Base-by-base conservation (phyloP, 2,329 filamentous ascomycete species). In the Pseudogymnoascus sp. region DNA sequence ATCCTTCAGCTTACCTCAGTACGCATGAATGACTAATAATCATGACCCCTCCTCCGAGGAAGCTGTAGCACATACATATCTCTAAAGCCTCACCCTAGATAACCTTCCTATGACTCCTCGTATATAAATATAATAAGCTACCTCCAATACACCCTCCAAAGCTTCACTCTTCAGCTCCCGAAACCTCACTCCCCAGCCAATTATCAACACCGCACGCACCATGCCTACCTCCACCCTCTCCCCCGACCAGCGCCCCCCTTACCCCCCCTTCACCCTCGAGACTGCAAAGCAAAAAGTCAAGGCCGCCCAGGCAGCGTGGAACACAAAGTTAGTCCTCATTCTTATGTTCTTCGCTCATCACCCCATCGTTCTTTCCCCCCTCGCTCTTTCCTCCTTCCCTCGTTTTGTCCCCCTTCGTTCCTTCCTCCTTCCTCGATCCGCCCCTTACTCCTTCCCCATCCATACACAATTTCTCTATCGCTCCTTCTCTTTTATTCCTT, bases 231-330 rank as follows among this genome's bases (percentile, higher is more conserved):
- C 65, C 59, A 39, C 64, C 4, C 42, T 63, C 11, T 16, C 36
- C 21, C 26, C 40, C n/a, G 61, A 51, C 23, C 4, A 34, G 8
- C 70, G 65, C 57, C 78, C 78, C 2, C 83, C 83, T 0, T 77
- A 83, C 64, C 91, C 91, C 3, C 91, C 91, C 0, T 96, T 92
- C 73, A 93, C 85, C 3, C 78, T 83, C 23, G 87, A 90, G 72
- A 87, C 86, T 1, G 91, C 91, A 1, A 77, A 78, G 14, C 78
- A 80, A 64, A 96, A 96, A 74, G 91, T 96, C 67, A 96, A 96
- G 76, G 87, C 86, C 16, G 91, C 90, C 0, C 91, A 96, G 73
- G 84, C 91, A 73, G 79, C 87, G 2, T 96, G 91, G 91, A 96
- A 96, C 71, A 88, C 86, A 1, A 83, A 79, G 88, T 90, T 74